Conservation (phyloP, 768 basidiomycete species). For the Inosperma sp. region DNA sequence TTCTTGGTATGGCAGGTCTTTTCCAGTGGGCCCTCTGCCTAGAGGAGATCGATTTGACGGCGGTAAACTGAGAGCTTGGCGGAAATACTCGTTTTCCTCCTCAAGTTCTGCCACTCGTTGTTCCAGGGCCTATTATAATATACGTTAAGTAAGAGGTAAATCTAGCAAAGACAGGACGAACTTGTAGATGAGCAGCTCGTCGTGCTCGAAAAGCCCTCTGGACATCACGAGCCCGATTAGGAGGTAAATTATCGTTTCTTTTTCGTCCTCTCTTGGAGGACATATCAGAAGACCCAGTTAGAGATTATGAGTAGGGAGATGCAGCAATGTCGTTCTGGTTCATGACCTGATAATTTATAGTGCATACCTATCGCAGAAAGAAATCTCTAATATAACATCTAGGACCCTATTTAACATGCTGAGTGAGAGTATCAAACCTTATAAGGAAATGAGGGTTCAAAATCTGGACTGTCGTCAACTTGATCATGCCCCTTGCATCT, state of each 20-base stretch:
- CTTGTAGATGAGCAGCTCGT: slow-evolving; percentile 82
- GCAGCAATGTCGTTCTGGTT: neutral
- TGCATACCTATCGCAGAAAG: no score
- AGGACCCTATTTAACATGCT: no score
- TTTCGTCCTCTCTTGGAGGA: slow-evolving; percentile 87
- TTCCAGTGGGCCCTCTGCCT: slow-evolving; percentile 83
- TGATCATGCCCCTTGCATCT: no score
- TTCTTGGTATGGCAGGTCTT: slow-evolving; percentile 63
- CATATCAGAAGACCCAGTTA: slow-evolving; percentile 37
- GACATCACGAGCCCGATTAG: slow-evolving; percentile 81
- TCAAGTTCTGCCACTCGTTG: slow-evolving; percentile 77
- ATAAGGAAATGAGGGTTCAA: no score
- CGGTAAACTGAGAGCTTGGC: slow-evolving; percentile 67
- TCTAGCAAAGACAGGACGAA: slow-evolving; percentile 36
- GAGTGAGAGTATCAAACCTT: no score
- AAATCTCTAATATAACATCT: no score
- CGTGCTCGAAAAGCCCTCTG: slow-evolving; percentile 87
- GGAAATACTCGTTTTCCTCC: slow-evolving; percentile 73
- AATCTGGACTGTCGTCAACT: no score
- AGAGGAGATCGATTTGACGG: slow-evolving; percentile 67
- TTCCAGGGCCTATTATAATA: slow-evolving; percentile 63
- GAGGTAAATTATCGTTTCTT: slow-evolving; percentile 74
- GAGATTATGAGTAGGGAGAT: slow-evolving; percentile 6
- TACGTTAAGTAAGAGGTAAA: slow-evolving; percentile 29
- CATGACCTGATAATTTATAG: slow-evolving; percentile 22